phyloP scores from a whole-genome alignment of 108 stramenopile genomes.

The Cyclostephanos invisitatus region DNA sequence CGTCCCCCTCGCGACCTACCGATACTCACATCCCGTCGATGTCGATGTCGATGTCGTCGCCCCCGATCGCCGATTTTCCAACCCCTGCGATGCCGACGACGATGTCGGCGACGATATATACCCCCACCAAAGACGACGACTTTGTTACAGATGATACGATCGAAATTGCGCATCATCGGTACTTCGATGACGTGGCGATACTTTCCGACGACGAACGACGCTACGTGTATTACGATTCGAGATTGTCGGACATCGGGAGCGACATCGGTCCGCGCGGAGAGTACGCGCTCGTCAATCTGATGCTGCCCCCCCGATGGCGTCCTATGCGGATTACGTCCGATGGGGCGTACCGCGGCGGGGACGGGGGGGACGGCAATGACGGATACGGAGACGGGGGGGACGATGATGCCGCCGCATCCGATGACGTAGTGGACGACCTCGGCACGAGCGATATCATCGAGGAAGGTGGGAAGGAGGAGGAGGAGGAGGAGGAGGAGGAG shows the following conservation, averaged over 20 bases:
- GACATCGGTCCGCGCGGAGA: slow-evolving; percentile 31
- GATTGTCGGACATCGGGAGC: slow-evolving; percentile 16
- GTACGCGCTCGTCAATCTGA: slow-evolving; percentile 24
- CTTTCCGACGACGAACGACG: background rate
- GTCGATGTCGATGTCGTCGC: too few relatives aligned
- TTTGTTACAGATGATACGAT: too few relatives aligned
- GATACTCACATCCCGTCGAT: too few relatives aligned
- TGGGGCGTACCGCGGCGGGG: background rate
- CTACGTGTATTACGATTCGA: slow-evolving; percentile 33
- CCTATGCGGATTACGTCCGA: background rate
- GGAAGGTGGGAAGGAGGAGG: background rate
- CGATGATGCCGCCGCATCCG: background rate
- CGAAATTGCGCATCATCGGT: background rate
- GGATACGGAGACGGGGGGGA: background rate
- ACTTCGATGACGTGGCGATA: slow-evolving; percentile 3
- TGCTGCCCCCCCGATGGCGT: slow-evolving; percentile 13
- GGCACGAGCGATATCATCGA: background rate
- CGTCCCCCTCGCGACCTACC: too few relatives aligned
- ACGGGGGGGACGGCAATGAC: background rate
- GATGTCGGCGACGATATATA: too few relatives aligned
- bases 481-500: background rate
- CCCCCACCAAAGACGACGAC: too few relatives aligned
- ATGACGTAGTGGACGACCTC: background rate
- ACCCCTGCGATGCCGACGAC: too few relatives aligned
- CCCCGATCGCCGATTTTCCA: too few relatives aligned